Percentiles rank a stretch among this genome's conserved stretches.
Evolutionary conservation across 805 yeast species (phyloP).

Genomic region (Saccharomycopsis sp.): DNA sequence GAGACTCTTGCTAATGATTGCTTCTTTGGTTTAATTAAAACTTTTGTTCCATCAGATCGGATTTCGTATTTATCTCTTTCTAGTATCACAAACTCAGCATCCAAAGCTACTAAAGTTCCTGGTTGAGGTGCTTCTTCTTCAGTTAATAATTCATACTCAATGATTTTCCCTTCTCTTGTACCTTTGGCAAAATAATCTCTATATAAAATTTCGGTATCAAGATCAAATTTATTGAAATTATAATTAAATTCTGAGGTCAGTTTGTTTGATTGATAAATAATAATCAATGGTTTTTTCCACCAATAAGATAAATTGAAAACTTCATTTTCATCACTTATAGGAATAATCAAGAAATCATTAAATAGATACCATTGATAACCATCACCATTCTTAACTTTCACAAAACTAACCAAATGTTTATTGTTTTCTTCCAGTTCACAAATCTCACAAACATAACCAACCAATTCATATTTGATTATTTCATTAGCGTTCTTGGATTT

Average conservation of each 20-base stretch:
- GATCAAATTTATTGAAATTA: constrained; percentile 31
- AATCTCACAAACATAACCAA: constrained; percentile 64
- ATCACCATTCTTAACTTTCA: constrained; percentile 28
- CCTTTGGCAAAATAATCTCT: constrained; percentile 67
- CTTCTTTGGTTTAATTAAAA: constrained; percentile 62
- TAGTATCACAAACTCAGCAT: constrained; percentile 89
- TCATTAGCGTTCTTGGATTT: constrained; percentile 12
- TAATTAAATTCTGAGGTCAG: constrained; percentile 32
- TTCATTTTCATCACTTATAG: constrained; percentile 57
- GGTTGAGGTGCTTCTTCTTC: constrained; percentile 58
- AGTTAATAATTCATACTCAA: constrained; percentile 62
- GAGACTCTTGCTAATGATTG: constrained; percentile 83
- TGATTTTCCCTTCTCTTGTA: constrained; percentile 43
- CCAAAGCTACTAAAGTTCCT: constrained; percentile 81
- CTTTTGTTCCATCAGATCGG: constrained; percentile 57
- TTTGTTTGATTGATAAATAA: constrained; percentile 49
- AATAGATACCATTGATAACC: constrained; percentile 61
- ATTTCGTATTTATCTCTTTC: constrained; percentile 74
- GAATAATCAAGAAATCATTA: constrained; percentile 82
- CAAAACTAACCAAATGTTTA: constrained; percentile 52
- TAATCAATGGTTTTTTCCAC: constrained; percentile 79
- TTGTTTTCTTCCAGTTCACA: constrained; percentile 33
- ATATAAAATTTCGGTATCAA: constrained; percentile 59
- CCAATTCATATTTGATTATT: constrained; percentile 43
- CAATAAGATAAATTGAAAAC: constrained; percentile 59